Evolutionary conservation across 2,329 filamentous ascomycete genomes (phyloP).

Genomic region (Sporothrix schenckii): DNA sequence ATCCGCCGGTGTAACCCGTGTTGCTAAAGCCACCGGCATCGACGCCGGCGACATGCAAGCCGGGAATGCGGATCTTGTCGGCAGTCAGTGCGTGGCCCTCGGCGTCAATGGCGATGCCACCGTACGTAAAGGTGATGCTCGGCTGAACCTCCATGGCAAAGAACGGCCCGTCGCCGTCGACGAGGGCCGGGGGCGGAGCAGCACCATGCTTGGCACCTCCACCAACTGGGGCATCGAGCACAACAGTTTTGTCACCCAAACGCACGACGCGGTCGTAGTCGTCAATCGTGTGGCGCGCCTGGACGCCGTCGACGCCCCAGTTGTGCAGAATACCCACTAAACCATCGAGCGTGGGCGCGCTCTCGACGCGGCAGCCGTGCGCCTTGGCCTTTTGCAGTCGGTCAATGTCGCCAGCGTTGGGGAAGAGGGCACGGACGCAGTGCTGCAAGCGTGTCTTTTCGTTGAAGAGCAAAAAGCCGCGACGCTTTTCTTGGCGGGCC

Average conservation of each 20-base stretch:
- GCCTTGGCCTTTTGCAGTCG: conserved; percentile 6
- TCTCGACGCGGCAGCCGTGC: conserved; percentile 1
- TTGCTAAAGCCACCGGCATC: conserved; percentile 24
- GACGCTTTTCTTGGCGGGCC: conserved; percentile 4
- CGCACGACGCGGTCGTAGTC: conserved; percentile 3
- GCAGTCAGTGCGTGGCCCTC: conserved; percentile 11
- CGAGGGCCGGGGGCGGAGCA: background rate
- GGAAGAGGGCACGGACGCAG: background rate
- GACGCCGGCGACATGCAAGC: conserved; percentile 8
- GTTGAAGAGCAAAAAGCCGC: conserved; percentile 13
- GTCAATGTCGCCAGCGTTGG: conserved; percentile 25
- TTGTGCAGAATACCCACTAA: background rate
- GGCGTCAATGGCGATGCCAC: conserved; percentile 17
- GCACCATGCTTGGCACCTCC: background rate
- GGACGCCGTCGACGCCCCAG: conserved; percentile 14
- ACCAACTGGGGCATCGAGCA: conserved; percentile 1
- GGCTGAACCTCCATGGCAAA: conserved; percentile 25
- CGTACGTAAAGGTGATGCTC: conserved; percentile 17
- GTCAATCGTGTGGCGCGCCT: conserved; percentile 11
- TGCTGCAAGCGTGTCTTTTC: conserved; percentile 16
- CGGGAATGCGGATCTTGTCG: conserved; percentile 6
- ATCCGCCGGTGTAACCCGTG: conserved; percentile 3
- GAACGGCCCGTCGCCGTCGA: conserved; percentile 7
- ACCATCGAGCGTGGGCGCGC: background rate
- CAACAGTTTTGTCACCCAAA: background rate